Percentiles rank a stretch among this genome's conserved stretches.
phyloP scores from a whole-genome alignment of 768 basidiomycete genomes.

The Goffeauzyma gilvescens region DNA sequence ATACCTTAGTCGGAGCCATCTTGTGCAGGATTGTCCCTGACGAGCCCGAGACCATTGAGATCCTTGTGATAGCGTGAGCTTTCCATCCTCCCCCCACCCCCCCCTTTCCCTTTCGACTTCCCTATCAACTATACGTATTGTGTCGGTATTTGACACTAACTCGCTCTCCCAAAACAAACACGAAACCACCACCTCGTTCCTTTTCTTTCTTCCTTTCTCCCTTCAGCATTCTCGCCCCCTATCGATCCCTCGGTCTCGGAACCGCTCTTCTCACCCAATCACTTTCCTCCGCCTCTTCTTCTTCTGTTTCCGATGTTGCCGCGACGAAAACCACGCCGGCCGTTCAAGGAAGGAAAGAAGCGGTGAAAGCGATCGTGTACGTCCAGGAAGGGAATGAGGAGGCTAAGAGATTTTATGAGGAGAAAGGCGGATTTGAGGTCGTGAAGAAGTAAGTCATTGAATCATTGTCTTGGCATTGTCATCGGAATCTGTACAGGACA shows the following conservation, averaged over 20 bases:
- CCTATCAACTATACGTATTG: too few relatives aligned
- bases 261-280: constrained; percentile 21
- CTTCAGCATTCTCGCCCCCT: constrained; percentile 27
- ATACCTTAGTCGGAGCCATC: constrained; percentile 20
- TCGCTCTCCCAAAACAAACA: too few relatives aligned
- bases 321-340: constrained; percentile 20
- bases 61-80: constrained; percentile 28
- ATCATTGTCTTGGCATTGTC: neutral
- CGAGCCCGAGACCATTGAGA: constrained; percentile 19
- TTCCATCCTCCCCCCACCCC: too few relatives aligned
- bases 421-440: constrained; percentile 24
- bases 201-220: neutral
- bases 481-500: neutral
- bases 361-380: constrained; percentile 22
- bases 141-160: neutral
- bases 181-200: neutral
- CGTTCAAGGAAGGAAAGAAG: constrained; percentile 14
- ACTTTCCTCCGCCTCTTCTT: constrained; percentile 17
- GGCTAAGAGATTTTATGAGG: constrained; percentile 26
- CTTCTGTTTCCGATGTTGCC: constrained; percentile 15
- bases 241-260: constrained; percentile 25
- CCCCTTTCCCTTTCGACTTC: too few relatives aligned
- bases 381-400: constrained; percentile 26
- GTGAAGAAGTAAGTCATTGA: constrained; percentile 19
- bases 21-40: constrained; percentile 21